These are phyloP conservation scores for Rhizopogon vinicolor DNA, from an alignment of 768 basidiomycete species.

Conservation along the genomic window DNA sequence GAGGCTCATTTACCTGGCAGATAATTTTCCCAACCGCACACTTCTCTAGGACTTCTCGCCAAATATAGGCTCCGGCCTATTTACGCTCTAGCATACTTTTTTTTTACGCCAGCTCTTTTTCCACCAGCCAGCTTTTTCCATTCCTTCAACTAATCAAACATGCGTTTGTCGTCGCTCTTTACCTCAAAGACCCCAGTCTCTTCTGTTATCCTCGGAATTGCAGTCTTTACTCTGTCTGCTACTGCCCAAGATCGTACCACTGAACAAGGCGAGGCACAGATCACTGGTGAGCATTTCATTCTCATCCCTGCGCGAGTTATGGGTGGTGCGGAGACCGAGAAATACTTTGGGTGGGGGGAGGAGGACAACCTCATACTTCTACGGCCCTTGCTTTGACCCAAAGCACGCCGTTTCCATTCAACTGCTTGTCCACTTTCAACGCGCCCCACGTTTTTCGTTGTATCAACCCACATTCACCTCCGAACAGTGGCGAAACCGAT, in stretches of 20 bases:
- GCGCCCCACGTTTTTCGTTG: neutral
- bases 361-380: neutral
- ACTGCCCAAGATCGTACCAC: conserved; percentile 26
- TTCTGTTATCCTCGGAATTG: conserved; percentile 2
- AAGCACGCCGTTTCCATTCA: neutral
- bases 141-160: conserved; percentile 3
- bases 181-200: neutral
- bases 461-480: neutral
- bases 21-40: neutral
- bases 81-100: neutral
- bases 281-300: conserved; percentile 25
- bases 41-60: neutral
- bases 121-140: neutral
- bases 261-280: conserved; percentile 33
- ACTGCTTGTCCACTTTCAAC: neutral
- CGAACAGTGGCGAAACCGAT: neutral
- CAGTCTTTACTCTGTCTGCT: conserved; percentile 3
- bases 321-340: neutral
- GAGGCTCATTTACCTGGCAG: neutral
- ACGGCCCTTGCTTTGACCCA: neutral
- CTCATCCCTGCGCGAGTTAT: neutral
- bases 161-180: conserved; percentile 18
- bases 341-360: too few species aligned
- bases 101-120: neutral
- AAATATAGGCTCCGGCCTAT: conserved; percentile 1